Conservation (phyloP, 164 flowering plant species). For the Aristolochia fimbriata region DNA sequence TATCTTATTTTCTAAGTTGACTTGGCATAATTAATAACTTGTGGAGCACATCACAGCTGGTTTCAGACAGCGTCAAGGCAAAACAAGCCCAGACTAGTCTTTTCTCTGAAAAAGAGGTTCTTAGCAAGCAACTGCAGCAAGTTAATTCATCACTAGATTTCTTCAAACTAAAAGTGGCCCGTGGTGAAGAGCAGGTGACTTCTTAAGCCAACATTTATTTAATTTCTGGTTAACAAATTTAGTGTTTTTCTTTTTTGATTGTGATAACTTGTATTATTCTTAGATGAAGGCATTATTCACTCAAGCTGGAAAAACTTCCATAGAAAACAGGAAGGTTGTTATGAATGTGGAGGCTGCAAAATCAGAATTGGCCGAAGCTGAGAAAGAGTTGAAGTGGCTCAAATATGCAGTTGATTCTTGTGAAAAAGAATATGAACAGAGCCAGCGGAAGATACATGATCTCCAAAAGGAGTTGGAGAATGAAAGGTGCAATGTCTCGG, state of each 20-base stretch:
- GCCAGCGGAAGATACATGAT: constrained; percentile 42
- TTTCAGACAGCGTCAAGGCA: constrained; percentile 88
- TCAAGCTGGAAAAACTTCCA: constrained; percentile 46
- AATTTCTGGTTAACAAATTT: not conserved
- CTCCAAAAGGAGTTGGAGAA: constrained; percentile 37
- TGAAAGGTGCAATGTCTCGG: constrained; percentile 46
- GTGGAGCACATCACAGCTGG: constrained; percentile 43
- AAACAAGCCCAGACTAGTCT: constrained; percentile 60
- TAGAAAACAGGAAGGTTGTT: constrained; percentile 57
- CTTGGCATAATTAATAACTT: constrained; percentile 9
- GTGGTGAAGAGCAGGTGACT: constrained; percentile 70
- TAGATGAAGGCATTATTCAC: constrained; percentile 59
- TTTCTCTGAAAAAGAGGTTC: constrained; percentile 61
- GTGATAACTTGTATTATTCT: constrained; percentile 9
- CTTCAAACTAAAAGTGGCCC: constrained; percentile 39
- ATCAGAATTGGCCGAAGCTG: constrained; percentile 76
- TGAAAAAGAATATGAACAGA: constrained; percentile 85
- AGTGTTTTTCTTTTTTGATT: not conserved
- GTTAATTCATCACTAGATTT: constrained; percentile 50
- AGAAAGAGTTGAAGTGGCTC: constrained; percentile 88
- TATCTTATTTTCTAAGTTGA: not conserved
- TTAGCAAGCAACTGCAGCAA: constrained; percentile 68
- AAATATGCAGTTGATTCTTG: constrained; percentile 59
- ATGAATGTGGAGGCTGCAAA: constrained; percentile 53
- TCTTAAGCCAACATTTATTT: constrained; percentile 1